phyloP scores from a whole-genome alignment of 305 asterid species.

The Stenogyne calaminthoides region DNA sequence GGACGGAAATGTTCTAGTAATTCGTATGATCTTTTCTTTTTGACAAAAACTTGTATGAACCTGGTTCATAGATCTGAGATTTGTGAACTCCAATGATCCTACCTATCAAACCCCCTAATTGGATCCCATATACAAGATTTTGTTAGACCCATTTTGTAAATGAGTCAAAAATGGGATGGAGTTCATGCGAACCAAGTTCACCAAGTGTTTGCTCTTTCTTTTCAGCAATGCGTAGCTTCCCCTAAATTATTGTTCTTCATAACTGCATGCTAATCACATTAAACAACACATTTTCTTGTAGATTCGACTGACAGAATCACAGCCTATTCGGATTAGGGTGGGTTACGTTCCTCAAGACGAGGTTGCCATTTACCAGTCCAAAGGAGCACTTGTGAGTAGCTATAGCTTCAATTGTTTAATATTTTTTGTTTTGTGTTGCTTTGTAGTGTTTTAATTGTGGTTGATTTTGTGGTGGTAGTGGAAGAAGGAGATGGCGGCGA shows the following conservation, averaged over 20 bases:
- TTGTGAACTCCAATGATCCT: background rate
- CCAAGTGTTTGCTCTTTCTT: background rate
- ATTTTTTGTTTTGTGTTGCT: constrained; percentile 3
- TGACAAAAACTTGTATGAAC: background rate
- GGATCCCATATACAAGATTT: no score
- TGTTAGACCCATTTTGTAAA: no score
- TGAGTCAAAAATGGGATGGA: no score
- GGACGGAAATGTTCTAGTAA: background rate
- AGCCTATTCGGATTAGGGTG: constrained; percentile 80
- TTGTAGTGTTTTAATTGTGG: background rate
- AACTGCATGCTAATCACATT: constrained; percentile 2
- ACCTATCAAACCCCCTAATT: background rate
- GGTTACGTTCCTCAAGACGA: constrained; percentile 93
- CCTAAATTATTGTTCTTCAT: background rate
- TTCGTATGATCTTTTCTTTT: background rate
- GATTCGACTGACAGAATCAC: no score
- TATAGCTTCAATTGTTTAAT: background rate
- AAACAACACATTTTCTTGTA: background rate
- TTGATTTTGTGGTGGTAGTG: constrained; percentile 41
- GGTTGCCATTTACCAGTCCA: constrained; percentile 76
- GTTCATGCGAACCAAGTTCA: no score
- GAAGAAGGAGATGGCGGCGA: constrained; percentile 67
- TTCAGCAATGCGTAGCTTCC: background rate
- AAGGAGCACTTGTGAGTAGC: constrained; percentile 69
- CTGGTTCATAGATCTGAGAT: background rate